Evolutionary conservation across 2,329 filamentous ascomycete species (phyloP).

Genomic region (Fusarium protoensiforme): DNA sequence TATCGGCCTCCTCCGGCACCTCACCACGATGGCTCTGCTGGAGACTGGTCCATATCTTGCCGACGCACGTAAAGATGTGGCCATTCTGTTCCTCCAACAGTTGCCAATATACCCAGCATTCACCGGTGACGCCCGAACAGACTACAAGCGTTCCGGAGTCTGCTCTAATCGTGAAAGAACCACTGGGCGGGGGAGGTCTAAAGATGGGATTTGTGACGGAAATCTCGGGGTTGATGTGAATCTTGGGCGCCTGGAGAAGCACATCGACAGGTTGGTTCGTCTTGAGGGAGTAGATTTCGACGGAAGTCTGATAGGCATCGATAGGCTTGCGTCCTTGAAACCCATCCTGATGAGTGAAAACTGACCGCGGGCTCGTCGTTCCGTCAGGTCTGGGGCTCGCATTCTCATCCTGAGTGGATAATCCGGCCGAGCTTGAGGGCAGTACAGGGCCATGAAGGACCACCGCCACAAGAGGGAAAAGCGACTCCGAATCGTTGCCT

Average conservation of each 20-base stretch:
- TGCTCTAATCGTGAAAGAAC: slow-evolving; percentile 78
- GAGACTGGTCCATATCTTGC: slow-evolving; percentile 91
- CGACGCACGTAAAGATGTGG: slow-evolving; percentile 73
- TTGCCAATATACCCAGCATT: slow-evolving; percentile 82
- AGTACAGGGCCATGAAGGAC: slow-evolving; percentile 82
- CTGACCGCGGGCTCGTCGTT: slow-evolving; percentile 54
- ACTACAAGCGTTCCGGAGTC: slow-evolving; percentile 78
- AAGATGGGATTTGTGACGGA: slow-evolving; percentile 72
- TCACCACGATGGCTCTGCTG: slow-evolving; percentile 69
- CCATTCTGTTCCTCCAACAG: slow-evolving; percentile 55
- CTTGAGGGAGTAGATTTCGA: slow-evolving; percentile 87
- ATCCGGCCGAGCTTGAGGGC: slow-evolving; percentile 53
- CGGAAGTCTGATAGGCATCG: slow-evolving; percentile 83
- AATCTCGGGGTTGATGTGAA: slow-evolving; percentile 65
- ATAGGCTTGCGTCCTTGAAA: slow-evolving; percentile 53
- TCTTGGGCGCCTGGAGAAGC: slow-evolving; percentile 76
- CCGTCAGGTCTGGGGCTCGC: slow-evolving; percentile 55
- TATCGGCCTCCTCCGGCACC: slow-evolving; percentile 58
- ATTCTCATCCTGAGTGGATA: slow-evolving; percentile 50
- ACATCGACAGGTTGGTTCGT: slow-evolving; percentile 78
- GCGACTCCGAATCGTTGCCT: slow-evolving; percentile 61
- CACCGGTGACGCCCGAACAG: slow-evolving; percentile 84
- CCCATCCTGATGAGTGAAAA: slow-evolving; percentile 52
- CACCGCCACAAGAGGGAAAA: slow-evolving; percentile 81
- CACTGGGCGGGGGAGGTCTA: slow-evolving; percentile 75